These are phyloP conservation scores for Coleophoma eucalyptorum DNA, from an alignment of 2,329 filamentous ascomycete genomes.

Conservation along the genomic window DNA sequence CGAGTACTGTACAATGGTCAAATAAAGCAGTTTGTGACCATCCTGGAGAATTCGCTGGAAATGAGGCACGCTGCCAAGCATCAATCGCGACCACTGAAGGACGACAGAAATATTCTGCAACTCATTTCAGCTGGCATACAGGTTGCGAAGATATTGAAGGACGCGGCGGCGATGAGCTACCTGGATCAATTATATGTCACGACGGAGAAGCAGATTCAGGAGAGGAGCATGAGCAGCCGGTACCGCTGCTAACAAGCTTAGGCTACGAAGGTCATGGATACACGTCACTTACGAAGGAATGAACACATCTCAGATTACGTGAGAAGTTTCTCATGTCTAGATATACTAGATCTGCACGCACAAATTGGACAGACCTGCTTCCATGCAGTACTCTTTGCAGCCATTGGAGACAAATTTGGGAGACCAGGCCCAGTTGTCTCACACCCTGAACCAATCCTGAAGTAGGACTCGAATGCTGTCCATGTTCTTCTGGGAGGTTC, in stretches of 20 bases:
- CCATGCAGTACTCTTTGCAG: too few relatives aligned
- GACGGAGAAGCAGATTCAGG: slow-evolving; percentile 75
- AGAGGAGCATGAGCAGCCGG: slow-evolving; percentile 42
- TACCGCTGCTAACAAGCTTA: slow-evolving; percentile 15
- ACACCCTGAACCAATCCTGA: too few relatives aligned
- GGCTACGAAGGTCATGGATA: too few relatives aligned
- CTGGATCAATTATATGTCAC: slow-evolving; percentile 78
- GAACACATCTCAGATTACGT: too few relatives aligned
- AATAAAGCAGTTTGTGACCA: slow-evolving; percentile 87
- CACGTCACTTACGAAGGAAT: neutral
- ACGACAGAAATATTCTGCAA: slow-evolving; percentile 85
- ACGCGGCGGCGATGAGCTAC: slow-evolving; percentile 78
- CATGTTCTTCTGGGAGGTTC: too few relatives aligned
- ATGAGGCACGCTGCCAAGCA: slow-evolving; percentile 84
- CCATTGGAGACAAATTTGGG: too few relatives aligned
- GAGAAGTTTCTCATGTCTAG: neutral
- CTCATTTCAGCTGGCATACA: slow-evolving; percentile 84
- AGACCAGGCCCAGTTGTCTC: too few relatives aligned
- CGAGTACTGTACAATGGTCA: slow-evolving; percentile 83
- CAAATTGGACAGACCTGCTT: too few relatives aligned
- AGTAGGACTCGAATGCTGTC: too few relatives aligned
- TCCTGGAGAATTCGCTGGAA: slow-evolving; percentile 83
- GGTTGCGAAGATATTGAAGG: slow-evolving; percentile 83
- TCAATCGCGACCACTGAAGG: slow-evolving; percentile 78
- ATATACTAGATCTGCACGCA: too few relatives aligned